phyloP scores from a whole-genome alignment of 2,329 filamentous ascomycete species.

The Curvularia hawaiiensis region DNA sequence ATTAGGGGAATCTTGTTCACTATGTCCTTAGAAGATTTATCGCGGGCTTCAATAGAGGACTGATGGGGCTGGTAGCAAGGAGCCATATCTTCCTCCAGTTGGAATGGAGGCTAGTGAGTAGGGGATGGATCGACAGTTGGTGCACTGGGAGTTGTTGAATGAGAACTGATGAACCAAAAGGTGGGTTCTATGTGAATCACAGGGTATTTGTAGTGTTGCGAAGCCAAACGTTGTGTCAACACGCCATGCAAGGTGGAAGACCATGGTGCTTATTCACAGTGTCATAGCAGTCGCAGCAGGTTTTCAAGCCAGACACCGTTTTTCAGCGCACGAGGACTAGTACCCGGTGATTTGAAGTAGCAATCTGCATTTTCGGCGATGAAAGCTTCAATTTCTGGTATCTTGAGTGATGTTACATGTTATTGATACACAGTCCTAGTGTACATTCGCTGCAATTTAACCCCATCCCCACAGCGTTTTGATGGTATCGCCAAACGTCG shows the following conservation, averaged over 20 bases:
- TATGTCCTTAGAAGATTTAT: not conserved
- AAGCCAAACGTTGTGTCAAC: not conserved
- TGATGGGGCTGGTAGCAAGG: not conserved
- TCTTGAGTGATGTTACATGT: slow-evolving; percentile 13
- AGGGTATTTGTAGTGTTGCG: not conserved
- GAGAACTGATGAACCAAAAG: not conserved
- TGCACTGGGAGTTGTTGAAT: not conserved
- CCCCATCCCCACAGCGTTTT: slow-evolving; percentile 47
- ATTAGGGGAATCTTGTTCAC: not conserved
- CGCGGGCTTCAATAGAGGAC: not conserved
- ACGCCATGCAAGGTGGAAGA: not conserved
- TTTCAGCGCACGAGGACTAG: too few relatives aligned
- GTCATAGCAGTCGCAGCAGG: not conserved
- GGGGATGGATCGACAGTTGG: not conserved
- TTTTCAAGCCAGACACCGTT: not conserved
- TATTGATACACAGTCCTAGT: slow-evolving; percentile 7
- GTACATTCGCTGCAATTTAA: slow-evolving; percentile 20
- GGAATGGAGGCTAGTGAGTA: not conserved
- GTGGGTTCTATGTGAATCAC: not conserved
- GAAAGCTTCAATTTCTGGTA: not conserved
- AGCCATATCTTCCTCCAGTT: not conserved
- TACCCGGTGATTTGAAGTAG: not conserved
- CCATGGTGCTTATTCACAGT: not conserved
- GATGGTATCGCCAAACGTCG: slow-evolving; percentile 46
- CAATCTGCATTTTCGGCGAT: not conserved